Conservation (phyloP, 2,329 filamentous ascomycete species). For the Diaporthe vexans region DNA sequence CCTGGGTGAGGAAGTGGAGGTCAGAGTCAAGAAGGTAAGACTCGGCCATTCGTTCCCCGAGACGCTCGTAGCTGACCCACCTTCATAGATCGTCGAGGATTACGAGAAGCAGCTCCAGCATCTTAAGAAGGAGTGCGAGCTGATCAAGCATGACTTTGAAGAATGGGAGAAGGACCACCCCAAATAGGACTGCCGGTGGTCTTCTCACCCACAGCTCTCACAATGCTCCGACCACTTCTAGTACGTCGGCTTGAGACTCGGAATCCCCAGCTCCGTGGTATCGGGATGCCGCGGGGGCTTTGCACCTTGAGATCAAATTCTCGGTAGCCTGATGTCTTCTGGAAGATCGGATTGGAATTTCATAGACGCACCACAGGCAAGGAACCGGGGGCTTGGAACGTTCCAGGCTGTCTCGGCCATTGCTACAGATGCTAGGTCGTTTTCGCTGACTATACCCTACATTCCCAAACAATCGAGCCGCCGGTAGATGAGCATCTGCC, state of each 20-base stretch:
- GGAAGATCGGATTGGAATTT: neutral
- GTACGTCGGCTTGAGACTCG: neutral
- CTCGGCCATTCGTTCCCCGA: neutral
- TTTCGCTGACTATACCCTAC: neutral
- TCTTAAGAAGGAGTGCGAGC: conserved; percentile 79
- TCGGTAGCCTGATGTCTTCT: neutral
- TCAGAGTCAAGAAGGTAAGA: conserved; percentile 80
- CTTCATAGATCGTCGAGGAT: conserved; percentile 78
- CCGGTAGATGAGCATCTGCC: neutral
- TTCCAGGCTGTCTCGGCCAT: neutral
- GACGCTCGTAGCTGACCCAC: conserved; percentile 40
- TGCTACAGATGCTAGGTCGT: conserved; percentile 5
- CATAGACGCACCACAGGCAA: neutral
- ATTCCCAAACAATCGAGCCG: neutral
- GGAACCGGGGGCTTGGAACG: neutral
- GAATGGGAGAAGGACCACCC: conserved; percentile 67
- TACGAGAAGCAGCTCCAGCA: conserved; percentile 86
- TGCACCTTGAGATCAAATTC: neutral
- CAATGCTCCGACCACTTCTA: neutral
- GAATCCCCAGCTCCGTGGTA: neutral
- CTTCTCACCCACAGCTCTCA: neutral
- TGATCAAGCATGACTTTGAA: conserved; percentile 69
- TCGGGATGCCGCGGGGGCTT: neutral
- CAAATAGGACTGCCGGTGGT: neutral
- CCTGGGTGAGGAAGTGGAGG: conserved; percentile 78